These are phyloP conservation scores for Botrytis galanthina DNA, from an alignment of 2,329 filamentous ascomycete genomes.

Conservation along the genomic window DNA sequence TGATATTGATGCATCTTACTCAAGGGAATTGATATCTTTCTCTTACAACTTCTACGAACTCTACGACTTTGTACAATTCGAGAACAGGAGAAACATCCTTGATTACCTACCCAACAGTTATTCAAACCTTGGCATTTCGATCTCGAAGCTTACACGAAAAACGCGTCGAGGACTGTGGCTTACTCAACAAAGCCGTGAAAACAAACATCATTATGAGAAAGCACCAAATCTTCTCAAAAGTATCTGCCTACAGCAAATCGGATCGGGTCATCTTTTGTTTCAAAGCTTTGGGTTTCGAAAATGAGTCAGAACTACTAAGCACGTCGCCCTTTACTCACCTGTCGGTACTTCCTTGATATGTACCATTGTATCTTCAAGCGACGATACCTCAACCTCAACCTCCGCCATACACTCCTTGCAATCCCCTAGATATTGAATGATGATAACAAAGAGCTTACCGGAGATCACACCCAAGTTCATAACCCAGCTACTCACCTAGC, in stretches of 20 bases:
- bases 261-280: neutral
- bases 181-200: neutral
- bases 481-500: slow-evolving; percentile 20
- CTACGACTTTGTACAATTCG: neutral
- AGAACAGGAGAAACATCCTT: too few species aligned
- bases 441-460: slow-evolving; percentile 30
- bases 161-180: neutral
- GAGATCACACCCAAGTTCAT: slow-evolving; percentile 23
- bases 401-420: neutral
- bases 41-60: neutral
- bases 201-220: neutral
- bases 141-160: neutral
- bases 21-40: neutral
- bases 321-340: neutral
- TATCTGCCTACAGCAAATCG: too few species aligned
- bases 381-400: neutral
- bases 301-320: neutral
- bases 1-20: neutral
- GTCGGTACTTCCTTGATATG: neutral
- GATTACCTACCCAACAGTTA: neutral
- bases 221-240: neutral
- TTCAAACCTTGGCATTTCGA: neutral
- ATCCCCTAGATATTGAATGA: slow-evolving; percentile 21
- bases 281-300: neutral
- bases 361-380: neutral